A percentile compares a stretch with the other conserved stretches of the same genome.
These are phyloP conservation scores for Ogataea methanolica DNA, from an alignment of 805 yeast genomes.

Conservation along the genomic window DNA sequence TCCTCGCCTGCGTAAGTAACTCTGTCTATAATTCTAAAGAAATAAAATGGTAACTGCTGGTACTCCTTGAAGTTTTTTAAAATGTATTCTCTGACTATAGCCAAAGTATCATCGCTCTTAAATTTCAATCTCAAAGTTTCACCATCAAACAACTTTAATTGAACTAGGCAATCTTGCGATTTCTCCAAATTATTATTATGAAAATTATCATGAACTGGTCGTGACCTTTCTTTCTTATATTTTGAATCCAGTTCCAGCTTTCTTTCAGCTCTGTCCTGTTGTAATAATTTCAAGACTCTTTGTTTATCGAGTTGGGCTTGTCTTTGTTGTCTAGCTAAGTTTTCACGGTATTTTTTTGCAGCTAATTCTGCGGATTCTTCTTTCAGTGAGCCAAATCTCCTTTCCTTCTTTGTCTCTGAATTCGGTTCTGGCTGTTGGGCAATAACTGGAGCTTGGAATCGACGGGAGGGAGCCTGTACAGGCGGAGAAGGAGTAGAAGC, in stretches of 20 bases:
- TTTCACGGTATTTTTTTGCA: conserved; percentile 35
- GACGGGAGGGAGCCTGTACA: too few relatives aligned
- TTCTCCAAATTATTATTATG: conserved; percentile 17
- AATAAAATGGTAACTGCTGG: conserved; percentile 44
- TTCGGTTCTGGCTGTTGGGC: background rate
- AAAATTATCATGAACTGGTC: conserved; percentile 19
- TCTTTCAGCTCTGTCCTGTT: conserved; percentile 40
- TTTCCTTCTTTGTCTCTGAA: background rate
- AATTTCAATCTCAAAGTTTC: conserved; percentile 50
- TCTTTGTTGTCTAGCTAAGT: conserved; percentile 30
- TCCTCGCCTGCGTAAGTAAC: conserved; percentile 58
- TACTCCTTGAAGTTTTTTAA: conserved; percentile 45
- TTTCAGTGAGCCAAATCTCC: conserved; percentile 26
- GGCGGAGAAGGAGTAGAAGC: conserved; percentile 5
- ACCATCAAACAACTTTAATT: conserved; percentile 64
- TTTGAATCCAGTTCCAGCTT: conserved; percentile 3
- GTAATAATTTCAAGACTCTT: conserved; percentile 48
- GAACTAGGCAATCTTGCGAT: conserved; percentile 41
- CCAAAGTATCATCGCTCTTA: conserved; percentile 38
- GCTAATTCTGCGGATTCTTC: conserved; percentile 38
- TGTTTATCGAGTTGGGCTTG: conserved; percentile 47
- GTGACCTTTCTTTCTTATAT: background rate
- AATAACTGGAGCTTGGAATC: too few relatives aligned
- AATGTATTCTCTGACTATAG: conserved; percentile 58
- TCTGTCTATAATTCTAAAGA: conserved; percentile 53